A percentile compares a stretch with the other conserved stretches of the same genome.
phyloP scores from a whole-genome alignment of 164 flowering plant species.

The Platanus orientalis region DNA sequence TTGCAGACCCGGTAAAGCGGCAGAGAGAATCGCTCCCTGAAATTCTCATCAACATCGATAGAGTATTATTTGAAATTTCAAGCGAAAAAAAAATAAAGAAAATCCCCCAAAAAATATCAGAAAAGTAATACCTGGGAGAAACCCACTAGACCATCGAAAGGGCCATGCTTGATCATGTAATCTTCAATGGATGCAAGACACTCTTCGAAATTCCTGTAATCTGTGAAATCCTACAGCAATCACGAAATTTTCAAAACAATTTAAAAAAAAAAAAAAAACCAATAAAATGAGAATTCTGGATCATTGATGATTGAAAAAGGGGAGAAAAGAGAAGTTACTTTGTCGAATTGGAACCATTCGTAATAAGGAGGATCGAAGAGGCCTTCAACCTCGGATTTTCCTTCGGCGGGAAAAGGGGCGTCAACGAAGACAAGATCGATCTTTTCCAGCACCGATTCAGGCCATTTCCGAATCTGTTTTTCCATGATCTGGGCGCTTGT shows the following conservation, averaged over 20 bases:
- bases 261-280: too few relatives aligned
- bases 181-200: slow-evolving; percentile 66
- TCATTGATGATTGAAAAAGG: too few relatives aligned
- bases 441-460: slow-evolving; percentile 27
- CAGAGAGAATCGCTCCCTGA: slow-evolving; percentile 79
- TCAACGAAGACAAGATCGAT: slow-evolving; percentile 42
- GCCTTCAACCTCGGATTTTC: slow-evolving; percentile 74
- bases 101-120: background rate
- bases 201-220: slow-evolving; percentile 62
- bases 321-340: slow-evolving; percentile 23
- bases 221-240: slow-evolving; percentile 46
- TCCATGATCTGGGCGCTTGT: slow-evolving; percentile 42
- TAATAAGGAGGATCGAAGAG: slow-evolving; percentile 85
- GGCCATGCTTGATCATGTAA: slow-evolving; percentile 64
- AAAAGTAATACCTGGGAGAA: slow-evolving; percentile 64
- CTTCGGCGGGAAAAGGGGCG: slow-evolving; percentile 49
- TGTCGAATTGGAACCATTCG: slow-evolving; percentile 84
- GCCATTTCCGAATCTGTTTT: slow-evolving; percentile 31
- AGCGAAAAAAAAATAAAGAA: background rate
- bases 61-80: too few relatives aligned
- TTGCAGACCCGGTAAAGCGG: slow-evolving; percentile 71
- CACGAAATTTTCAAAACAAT: background rate
- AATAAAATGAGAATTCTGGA: too few relatives aligned
- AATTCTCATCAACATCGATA: background rate
- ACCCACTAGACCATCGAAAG: slow-evolving; percentile 82